Evolutionary conservation across 2,329 filamentous ascomycete genomes (phyloP).

Genomic region (Penicillium digitatum): DNA sequence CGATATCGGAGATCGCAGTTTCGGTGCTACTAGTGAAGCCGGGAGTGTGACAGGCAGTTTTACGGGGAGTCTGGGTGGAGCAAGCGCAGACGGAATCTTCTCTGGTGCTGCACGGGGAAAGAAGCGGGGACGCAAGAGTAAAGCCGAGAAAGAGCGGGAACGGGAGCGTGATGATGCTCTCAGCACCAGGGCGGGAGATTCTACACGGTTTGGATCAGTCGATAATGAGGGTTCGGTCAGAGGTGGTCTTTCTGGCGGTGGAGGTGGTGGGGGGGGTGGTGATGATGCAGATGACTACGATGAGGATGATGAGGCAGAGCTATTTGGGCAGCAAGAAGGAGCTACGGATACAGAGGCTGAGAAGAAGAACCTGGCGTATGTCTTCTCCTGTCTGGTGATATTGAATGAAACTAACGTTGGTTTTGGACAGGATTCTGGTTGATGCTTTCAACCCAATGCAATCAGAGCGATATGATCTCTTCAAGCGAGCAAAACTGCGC

Average conservation of each 20-base stretch:
- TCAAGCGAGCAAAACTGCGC: constrained; percentile 49
- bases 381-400: constrained; percentile 12
- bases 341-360: constrained; percentile 49
- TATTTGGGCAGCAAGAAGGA: constrained; percentile 44
- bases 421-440: constrained; percentile 38
- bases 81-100: constrained; percentile 36
- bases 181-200: constrained; percentile 26
- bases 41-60: constrained; percentile 44
- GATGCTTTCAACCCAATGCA: constrained; percentile 48
- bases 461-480: constrained; percentile 48
- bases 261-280: constrained; percentile 42
- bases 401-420: constrained; percentile 8
- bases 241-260: constrained; percentile 23
- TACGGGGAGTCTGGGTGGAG: constrained; percentile 40
- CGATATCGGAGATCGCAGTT: constrained; percentile 30
- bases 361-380: constrained; percentile 50
- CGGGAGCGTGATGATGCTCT: constrained; percentile 31
- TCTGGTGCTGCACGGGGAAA: constrained; percentile 26
- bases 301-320: constrained; percentile 46
- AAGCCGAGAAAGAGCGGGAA: constrained; percentile 37
- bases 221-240: constrained; percentile 35
- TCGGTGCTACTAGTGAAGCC: constrained; percentile 36
- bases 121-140: constrained; percentile 39
- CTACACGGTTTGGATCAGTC: constrained; percentile 30
- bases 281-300: constrained; percentile 51